A percentile compares a stretch with the other conserved stretches of the same genome.
Conservation (phyloP, 2,329 filamentous ascomycete species). For the Alternaria ventricosa region DNA sequence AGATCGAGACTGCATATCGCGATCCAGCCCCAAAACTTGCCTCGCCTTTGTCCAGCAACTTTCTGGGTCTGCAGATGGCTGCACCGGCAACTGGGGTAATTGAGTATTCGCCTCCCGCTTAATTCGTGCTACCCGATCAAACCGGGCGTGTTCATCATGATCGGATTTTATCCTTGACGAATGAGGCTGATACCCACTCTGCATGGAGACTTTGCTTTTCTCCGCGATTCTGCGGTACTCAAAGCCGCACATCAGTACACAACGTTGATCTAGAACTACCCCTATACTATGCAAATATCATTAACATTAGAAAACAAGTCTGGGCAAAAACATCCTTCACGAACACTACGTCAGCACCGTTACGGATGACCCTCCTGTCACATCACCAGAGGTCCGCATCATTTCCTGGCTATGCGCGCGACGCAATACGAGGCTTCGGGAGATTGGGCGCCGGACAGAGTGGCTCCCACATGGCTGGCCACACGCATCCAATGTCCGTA, state of each 20-base stretch:
- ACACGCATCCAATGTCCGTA: background rate
- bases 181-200: constrained; percentile 21
- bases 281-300: background rate
- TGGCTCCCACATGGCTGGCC: background rate
- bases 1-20: background rate
- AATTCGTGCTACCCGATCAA: constrained; percentile 19
- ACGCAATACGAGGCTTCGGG: background rate
- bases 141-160: constrained; percentile 12
- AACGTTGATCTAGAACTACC: background rate
- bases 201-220: constrained; percentile 15
- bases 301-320: background rate
- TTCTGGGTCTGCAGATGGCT: background rate
- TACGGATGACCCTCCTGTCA: constrained; percentile 1
- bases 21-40: background rate
- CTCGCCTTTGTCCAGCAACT: background rate
- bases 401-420: constrained; percentile 9
- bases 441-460: background rate
- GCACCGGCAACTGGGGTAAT: background rate
- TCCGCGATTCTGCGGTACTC: constrained; percentile 1
- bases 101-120: constrained; percentile 13
- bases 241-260: constrained; percentile 11
- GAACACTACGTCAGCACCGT: constrained; percentile 7
- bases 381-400: constrained; percentile 5
- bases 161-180: constrained; percentile 14
- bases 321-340: background rate